A percentile compares a stretch with the other conserved stretches of the same genome.
These are phyloP conservation scores for Hemileccinum rubropunctum DNA, from an alignment of 768 basidiomycete genomes.

Conservation along the genomic window DNA sequence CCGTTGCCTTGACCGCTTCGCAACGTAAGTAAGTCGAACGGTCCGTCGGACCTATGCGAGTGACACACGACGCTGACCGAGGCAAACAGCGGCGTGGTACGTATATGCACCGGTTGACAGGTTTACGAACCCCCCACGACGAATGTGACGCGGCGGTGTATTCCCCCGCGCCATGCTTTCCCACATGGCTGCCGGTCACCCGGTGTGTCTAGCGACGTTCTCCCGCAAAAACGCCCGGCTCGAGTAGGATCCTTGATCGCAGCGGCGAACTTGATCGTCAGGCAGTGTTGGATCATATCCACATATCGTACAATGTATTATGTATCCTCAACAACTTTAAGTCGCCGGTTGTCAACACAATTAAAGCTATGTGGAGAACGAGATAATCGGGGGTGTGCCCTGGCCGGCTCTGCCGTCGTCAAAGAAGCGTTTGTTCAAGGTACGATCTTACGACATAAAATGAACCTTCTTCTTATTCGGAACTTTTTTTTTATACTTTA, in stretches of 20 bases:
- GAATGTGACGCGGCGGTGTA: not conserved
- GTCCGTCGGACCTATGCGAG: conserved; percentile 1
- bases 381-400: not conserved
- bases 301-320: no score
- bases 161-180: conserved; percentile 1
- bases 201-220: not conserved
- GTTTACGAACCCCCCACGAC: conserved; percentile 7
- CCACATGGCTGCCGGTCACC: conserved; percentile 8
- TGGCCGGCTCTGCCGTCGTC: not conserved
- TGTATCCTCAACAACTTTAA: no score
- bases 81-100: conserved; percentile 1
- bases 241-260: not conserved
- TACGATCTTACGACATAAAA: conserved; percentile 10
- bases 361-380: not conserved
- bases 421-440: conserved; percentile 1
- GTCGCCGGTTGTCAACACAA: not conserved
- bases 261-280: not conserved
- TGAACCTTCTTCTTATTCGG: not conserved
- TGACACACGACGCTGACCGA: conserved; percentile 4
- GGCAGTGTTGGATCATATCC: not conserved
- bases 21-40: conserved; percentile 11
- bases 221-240: not conserved
- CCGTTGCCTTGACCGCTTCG: conserved; percentile 13
- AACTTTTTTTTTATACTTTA: not conserved
- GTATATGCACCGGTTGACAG: conserved; percentile 1